Base-by-base conservation (phyloP, 495 filamentous ascomycete species). In the Xylaria intraflava region DNA sequence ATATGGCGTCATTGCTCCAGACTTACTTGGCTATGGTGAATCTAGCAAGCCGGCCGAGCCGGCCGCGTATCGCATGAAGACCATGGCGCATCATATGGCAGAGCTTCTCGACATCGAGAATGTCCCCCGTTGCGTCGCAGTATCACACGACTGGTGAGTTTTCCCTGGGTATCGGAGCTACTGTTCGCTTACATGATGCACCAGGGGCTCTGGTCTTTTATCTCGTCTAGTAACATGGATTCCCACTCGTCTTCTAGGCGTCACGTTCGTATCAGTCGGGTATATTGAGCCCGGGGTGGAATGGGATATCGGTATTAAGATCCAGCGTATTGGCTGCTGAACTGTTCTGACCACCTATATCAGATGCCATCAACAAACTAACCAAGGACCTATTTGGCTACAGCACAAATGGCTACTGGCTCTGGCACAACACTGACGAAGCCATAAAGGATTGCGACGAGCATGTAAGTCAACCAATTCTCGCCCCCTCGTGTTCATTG, bases 1-100 rank as follows among this genome's bases (percentile, higher is more conserved):
- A 20, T 74, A 69, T 49, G 71, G 72, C 5, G 48, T 76, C 46
- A 40, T 77, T 10, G 71, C 60, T 3, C 74, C 74, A 7, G 74
- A 77, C 59, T 55, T 70, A 14, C 66, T 77, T 2, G 74, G 74
- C 11, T 77, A 71, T 46, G 72, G 73, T 7, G 72, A 61, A 8
- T 70, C 69, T 7, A 63, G 65, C 46, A 74, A 73, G 56, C 74
- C 73, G 6, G 48, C 24, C 16, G 56, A 59, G 1, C 8, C 62
- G 14, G 57, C 61, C 17, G 55, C 50, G 12, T 77, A 77, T 52
- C 51, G 36, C 14, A 38, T 65, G 36, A 65, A 66, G 51, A 47
- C 49, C 11, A 71, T 74, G 62, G 53, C 53, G 1, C 48, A 30
- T 9, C 65, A 75, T 22, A 35, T 74, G 16, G 51, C 61, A n/a